These are phyloP conservation scores for Trypanosoma cruzi DNA, from an alignment of 208 protist species.

Conservation along the genomic window DNA sequence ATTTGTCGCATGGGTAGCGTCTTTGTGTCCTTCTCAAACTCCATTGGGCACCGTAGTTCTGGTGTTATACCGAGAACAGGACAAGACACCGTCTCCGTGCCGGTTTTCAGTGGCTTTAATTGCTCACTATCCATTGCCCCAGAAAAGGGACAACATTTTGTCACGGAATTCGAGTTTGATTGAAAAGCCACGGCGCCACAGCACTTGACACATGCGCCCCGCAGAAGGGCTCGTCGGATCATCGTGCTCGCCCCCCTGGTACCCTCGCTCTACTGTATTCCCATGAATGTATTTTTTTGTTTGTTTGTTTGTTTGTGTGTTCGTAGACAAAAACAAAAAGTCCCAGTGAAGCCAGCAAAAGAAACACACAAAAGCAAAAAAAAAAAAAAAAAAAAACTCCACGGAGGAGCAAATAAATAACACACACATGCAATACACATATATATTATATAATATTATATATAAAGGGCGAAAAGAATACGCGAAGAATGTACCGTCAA, in stretches of 20 bases:
- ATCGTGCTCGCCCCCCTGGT: not conserved
- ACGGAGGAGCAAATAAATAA: not conserved
- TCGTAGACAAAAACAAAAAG: no score
- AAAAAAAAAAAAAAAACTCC: slow-evolving; percentile 1
- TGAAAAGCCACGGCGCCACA: slow-evolving; percentile 26
- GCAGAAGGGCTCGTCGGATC: slow-evolving; percentile 33
- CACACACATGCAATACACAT: no score
- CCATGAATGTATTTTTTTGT: no score
- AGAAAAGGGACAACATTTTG: slow-evolving; percentile 68
- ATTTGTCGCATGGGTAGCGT: slow-evolving; percentile 40
- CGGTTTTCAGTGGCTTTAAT: slow-evolving; percentile 3
- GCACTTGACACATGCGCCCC: slow-evolving; percentile 23
- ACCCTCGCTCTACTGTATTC: not conserved
- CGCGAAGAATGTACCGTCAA: no score
- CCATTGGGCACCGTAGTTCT: slow-evolving; percentile 48
- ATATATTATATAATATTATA: no score
- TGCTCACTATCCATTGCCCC: slow-evolving; percentile 15
- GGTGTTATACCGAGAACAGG: slow-evolving; percentile 59
- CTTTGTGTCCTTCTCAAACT: slow-evolving; percentile 31
- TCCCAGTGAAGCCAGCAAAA: not conserved
- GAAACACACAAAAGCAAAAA: not conserved
- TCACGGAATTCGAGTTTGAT: slow-evolving; percentile 30
- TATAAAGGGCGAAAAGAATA: not conserved
- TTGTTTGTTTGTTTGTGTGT: no score
- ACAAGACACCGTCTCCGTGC: slow-evolving; percentile 8